Base-by-base conservation (phyloP, 2,329 filamentous ascomycete genomes). In the Madurella fahalii region DNA sequence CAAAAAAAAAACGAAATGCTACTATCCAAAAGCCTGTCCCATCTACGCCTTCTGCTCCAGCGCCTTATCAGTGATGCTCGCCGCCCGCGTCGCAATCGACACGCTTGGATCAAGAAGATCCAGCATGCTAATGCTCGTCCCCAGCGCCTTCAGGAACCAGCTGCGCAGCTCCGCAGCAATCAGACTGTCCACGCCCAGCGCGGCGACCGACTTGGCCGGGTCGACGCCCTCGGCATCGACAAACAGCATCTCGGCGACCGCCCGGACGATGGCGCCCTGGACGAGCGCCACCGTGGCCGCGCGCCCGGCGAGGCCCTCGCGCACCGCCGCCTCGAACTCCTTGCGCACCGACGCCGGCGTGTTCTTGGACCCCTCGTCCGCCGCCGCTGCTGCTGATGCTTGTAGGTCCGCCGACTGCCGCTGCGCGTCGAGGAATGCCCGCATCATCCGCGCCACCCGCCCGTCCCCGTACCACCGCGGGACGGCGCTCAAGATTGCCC, bases 81-180 rank as follows among this genome's bases (percentile, higher is more conserved):
- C 15, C 15, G 47, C 47, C 15, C 47, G 20, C 9, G 47, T 17
- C 15, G 34, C 40, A 17, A 50, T 50, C 32, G 11, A 50, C 20
- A 43, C 25, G 11, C 34, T 15, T 4, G 34, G 34, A 37, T 37
- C 34, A 9, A 37, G 34, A 4, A 37, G 42, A 18, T 65, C 58
- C 15, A 63, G 45, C 60, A 66, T 63, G 41, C 40, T 59, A n/a
- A 64, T 56, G 3, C 61, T 54, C 2, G 25, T 30, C 9, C 53
- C 46, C 8, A 63, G 45, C 5, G 57, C 52, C 25, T 53, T 42
- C 32, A 57, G 16, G 18, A 65, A 59, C 67, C 66, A 69, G 47
- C 65, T 67, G 16, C 64, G 58, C 50, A 69, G 48, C 57, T 69
- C 65, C n/a, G 64, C 65, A 9, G 61, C 62, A 4, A 68, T 56